phyloP scores from a whole-genome alignment of 768 basidiomycete genomes.

The Serendipita sp. region DNA sequence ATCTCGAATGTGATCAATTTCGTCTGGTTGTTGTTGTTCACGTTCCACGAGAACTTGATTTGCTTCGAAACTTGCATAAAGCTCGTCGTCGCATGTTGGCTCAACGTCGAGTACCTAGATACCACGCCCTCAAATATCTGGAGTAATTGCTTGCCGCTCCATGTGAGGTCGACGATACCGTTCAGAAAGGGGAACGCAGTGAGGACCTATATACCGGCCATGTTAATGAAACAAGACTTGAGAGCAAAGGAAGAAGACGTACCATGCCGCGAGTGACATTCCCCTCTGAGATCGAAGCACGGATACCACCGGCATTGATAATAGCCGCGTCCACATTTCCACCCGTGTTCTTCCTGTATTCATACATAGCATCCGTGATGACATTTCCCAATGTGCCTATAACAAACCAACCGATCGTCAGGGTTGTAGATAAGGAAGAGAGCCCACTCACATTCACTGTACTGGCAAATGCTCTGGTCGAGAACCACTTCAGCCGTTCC shows the following conservation, averaged over 20 bases:
- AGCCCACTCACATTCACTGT: constrained; percentile 21
- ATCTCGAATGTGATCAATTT: constrained; percentile 15
- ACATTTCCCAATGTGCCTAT: constrained; percentile 27
- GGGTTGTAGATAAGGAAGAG: not conserved
- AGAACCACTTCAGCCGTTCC: constrained; percentile 24
- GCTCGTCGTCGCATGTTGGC: constrained; percentile 22
- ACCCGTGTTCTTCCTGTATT: constrained; percentile 19
- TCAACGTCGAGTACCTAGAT: constrained; percentile 19
- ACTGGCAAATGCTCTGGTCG: constrained; percentile 26
- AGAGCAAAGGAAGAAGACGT: not conserved
- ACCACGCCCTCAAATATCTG: constrained; percentile 28
- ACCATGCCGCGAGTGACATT: constrained; percentile 26
- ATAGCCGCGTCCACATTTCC: constrained; percentile 21
- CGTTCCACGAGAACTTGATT: constrained; percentile 17
- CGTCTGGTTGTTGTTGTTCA: constrained; percentile 12
- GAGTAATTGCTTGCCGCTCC: constrained; percentile 29
- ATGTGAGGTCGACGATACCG: constrained; percentile 24
- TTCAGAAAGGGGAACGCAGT: constrained; percentile 32
- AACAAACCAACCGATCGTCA: not conserved
- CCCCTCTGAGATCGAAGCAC: constrained; percentile 25
- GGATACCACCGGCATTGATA: constrained; percentile 30
- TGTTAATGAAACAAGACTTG: not conserved
- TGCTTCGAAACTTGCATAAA: constrained; percentile 28
- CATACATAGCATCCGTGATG: constrained; percentile 28
- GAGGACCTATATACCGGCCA: constrained; percentile 14